These are phyloP conservation scores for Epithele typhae DNA, from an alignment of 768 basidiomycete genomes.

Conservation along the genomic window DNA sequence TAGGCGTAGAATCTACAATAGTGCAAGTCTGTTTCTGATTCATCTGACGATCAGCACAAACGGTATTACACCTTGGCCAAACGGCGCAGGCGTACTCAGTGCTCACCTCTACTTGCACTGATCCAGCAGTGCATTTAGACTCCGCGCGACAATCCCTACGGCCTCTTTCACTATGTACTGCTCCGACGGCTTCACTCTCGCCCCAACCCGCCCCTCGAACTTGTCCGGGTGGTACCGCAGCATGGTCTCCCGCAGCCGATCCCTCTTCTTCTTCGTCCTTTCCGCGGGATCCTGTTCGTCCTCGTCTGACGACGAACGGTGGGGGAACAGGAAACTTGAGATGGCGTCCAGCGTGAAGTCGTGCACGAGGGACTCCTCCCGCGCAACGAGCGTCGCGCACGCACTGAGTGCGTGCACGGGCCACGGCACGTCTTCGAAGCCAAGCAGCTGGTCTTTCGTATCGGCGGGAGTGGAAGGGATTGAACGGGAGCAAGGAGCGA, in stretches of 20 bases:
- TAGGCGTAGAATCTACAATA: too few species aligned
- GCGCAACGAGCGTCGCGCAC: not conserved
- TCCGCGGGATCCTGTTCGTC: conserved; percentile 19
- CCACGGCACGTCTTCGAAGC: conserved; percentile 70
- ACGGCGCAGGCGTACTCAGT: too few species aligned
- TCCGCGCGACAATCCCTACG: conserved; percentile 59
- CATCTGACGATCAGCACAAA: too few species aligned
- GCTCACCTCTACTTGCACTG: not conserved
- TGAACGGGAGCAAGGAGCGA: conserved; percentile 41
- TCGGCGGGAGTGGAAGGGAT: conserved; percentile 18
- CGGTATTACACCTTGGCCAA: too few species aligned
- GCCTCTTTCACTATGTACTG: conserved; percentile 49
- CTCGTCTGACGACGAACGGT: not conserved
- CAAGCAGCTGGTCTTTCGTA: conserved; percentile 27
- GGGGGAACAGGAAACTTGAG: conserved; percentile 50
- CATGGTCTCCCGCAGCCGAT: conserved; percentile 62
- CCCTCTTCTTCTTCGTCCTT: conserved; percentile 42
- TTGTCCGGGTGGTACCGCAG: conserved; percentile 80
- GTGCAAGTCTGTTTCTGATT: too few species aligned
- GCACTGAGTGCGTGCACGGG: conserved; percentile 36
- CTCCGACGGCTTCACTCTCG: conserved; percentile 43
- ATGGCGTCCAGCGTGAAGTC: conserved; percentile 55
- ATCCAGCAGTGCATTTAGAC: conserved; percentile 52
- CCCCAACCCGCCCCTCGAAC: conserved; percentile 71
- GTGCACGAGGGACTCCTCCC: conserved; percentile 26